A percentile compares a stretch with the other conserved stretches of the same genome.
Conservation (phyloP, 345 rosid genomes). For the Aethionema arabicum region DNA sequence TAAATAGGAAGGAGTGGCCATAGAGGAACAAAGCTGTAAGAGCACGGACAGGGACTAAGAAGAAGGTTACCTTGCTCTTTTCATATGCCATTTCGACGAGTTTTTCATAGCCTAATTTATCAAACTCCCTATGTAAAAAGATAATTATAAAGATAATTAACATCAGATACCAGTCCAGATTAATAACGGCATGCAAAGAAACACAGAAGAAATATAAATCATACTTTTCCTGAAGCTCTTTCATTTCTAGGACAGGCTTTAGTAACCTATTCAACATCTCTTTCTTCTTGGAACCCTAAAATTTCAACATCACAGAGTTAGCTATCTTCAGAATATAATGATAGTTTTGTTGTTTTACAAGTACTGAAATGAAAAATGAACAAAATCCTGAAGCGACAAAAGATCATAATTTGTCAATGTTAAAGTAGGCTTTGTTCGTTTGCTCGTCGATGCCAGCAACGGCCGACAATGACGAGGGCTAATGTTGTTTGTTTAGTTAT, state of each 20-base stretch:
- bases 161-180: constrained; percentile 24
- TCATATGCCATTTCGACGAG: constrained; percentile 81
- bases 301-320: constrained; percentile 28
- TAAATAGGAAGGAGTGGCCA: background rate
- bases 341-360: background rate
- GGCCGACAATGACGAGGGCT: too few species aligned
- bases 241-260: constrained; percentile 59
- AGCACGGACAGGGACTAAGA: background rate
- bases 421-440: too few species aligned
- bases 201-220: constrained; percentile 28
- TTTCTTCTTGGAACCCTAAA: constrained; percentile 73
- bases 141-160: constrained; percentile 11
- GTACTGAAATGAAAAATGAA: constrained; percentile 4
- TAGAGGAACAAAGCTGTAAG: constrained; percentile 6
- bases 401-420: constrained; percentile 1
- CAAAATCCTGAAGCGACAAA: constrained; percentile 2
- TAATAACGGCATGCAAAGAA: constrained; percentile 11
- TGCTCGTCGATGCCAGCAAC: too few species aligned
- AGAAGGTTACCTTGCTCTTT: constrained; percentile 65
- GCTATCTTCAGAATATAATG: constrained; percentile 14
- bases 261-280: constrained; percentile 56
- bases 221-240: constrained; percentile 74
- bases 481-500: too few species aligned
- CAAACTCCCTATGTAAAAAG: constrained; percentile 58
- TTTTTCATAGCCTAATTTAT: constrained; percentile 66